Evolutionary conservation across 495 filamentous ascomycete genomes (phyloP).

Genomic region (Xylaria castorea): DNA sequence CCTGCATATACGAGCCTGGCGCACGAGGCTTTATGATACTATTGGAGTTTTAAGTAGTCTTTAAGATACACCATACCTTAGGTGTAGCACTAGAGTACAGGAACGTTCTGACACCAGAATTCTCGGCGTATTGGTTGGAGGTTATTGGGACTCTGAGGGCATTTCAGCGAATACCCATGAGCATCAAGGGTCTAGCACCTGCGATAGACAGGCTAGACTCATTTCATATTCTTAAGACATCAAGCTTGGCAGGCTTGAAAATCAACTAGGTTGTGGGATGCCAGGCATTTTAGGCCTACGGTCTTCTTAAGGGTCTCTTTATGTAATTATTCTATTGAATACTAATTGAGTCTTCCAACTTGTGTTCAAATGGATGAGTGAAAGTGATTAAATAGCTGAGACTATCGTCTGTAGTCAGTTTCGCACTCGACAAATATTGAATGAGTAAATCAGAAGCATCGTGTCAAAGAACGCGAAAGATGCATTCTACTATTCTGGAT

Average conservation of each 20-base stretch:
- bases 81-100: not conserved
- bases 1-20: not conserved
- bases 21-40: not conserved
- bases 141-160: not conserved
- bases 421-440: not conserved
- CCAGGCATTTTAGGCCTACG: not conserved
- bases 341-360: not conserved
- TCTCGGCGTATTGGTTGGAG: not conserved
- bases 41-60: not conserved
- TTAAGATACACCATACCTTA: not conserved
- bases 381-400: not conserved
- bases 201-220: not conserved
- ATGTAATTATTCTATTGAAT: not conserved
- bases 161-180: not conserved
- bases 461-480: not conserved
- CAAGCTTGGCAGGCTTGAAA: not conserved
- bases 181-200: not conserved
- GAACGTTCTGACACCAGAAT: not conserved
- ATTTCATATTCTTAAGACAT: not conserved
- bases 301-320: not conserved
- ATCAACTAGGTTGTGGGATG: not conserved
- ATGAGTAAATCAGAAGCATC: not conserved
- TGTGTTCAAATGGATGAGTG: not conserved
- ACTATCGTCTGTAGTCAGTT: not conserved
- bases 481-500: not conserved